phyloP scores from a whole-genome alignment of 1,139 yeast species.

The Candida mesenterica region DNA sequence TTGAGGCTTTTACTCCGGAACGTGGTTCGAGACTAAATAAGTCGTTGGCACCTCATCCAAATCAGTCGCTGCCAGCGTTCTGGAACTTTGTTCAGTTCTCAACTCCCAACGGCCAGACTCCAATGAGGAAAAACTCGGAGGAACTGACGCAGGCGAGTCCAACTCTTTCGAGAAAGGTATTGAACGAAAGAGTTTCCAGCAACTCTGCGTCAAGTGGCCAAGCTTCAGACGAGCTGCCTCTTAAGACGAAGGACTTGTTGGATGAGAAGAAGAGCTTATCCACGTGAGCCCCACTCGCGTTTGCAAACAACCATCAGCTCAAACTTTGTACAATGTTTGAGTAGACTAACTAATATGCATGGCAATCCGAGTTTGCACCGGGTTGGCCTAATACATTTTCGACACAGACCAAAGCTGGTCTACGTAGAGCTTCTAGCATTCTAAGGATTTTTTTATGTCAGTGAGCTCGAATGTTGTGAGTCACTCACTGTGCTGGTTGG shows the following conservation, averaged over 20 bases:
- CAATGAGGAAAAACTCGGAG: constrained; percentile 38
- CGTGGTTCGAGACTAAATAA: constrained; percentile 47
- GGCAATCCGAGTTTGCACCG: too few relatives aligned
- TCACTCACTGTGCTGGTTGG: too few relatives aligned
- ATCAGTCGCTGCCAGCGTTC: constrained; percentile 67
- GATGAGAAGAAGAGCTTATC: constrained; percentile 5
- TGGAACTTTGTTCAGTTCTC: constrained; percentile 80
- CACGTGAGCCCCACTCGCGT: too few relatives aligned
- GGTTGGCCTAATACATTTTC: too few relatives aligned
- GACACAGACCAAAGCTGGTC: too few relatives aligned
- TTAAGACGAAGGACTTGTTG: constrained; percentile 12
- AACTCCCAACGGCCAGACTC: constrained; percentile 58
- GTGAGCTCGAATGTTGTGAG: too few relatives aligned
- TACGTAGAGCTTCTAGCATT: background rate
- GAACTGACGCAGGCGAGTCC: constrained; percentile 43
- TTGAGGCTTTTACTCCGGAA: constrained; percentile 83
- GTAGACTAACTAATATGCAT: too few relatives aligned
- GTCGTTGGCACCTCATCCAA: constrained; percentile 8
- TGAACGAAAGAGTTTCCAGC: background rate
- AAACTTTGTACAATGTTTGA: too few relatives aligned
- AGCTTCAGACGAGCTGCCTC: constrained; percentile 10
- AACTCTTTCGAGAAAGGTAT: constrained; percentile 32
- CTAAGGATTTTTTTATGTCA: background rate
- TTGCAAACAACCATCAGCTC: too few relatives aligned
- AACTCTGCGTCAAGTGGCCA: background rate